Evolutionary conservation across 805 yeast genomes (phyloP), one percentile per base, ranked within the genome.

Genomic region (Candida qinlingensis): DNA sequence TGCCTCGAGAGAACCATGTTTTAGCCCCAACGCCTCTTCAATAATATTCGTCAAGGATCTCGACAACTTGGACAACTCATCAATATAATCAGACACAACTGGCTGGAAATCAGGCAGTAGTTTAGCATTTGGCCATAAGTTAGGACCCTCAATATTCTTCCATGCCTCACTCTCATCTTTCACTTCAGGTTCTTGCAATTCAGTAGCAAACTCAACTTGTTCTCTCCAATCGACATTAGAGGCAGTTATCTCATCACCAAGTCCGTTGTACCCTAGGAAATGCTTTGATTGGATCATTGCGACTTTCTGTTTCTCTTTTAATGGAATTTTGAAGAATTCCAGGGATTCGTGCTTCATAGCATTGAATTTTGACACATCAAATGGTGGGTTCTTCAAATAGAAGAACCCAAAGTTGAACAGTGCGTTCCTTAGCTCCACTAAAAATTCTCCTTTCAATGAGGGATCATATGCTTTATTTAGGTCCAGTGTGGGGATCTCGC

Each of bases 1-100:
- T 6, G 63, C 55, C 52, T 74, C 78, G 40, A 82, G 65, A 1
- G 77, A 66, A 9, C 68, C 65, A 8, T 64, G 50, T 0, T 73
- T 68, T 6, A 83, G 60, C 1, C 78, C 81, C 33, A 83, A 67
- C 5, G 84, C 71, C 57, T 81, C 85, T 30, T 79, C 74, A 4
- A 81, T 77, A 34, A 81, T 69, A 37, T 61, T 59, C 26, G 77
- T 64, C 48, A 83, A 68, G 29, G 53, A 53, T 5, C 66, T 60
- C 13, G 80, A 65, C 29, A 83, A 68, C 5, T 53, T 51, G 7
- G 73, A 70, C 73, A 82, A 74, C 31, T 70, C 72, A 2, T 55
- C 63, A 36, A 80, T 70, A 60, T 79, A 79, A 12, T 41, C 37
- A 3, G 50, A 46, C 9, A 59, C 59, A 7, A 51, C 48, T 0